Base-by-base conservation (phyloP, 306 rosid genomes). In the Fragaria ananassa region DNA sequence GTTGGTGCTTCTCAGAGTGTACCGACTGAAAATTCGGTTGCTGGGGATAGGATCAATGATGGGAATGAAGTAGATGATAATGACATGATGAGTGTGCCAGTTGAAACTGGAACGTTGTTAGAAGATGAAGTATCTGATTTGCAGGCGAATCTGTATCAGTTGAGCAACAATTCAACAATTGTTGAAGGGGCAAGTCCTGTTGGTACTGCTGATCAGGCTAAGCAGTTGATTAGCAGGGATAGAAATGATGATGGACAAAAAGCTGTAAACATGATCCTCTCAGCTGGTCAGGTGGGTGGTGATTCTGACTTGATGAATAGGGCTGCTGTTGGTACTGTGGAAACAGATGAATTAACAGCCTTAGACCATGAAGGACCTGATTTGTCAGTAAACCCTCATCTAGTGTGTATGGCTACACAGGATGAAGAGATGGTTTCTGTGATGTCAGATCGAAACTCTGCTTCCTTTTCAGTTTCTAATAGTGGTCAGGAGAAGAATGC, bases 401-500 rank as follows among this genome's bases (percentile, higher is more conserved):
- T 44, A 67, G 45, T 77, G 65, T 56, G 25, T 69, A 74, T 75
- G 39, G 67, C 80, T 56, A 67, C 88, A 50, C 71, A 14, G 29
- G 63, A 39, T 11, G 91, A 76, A 63, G 85, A 78, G 70, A 58
- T 18, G 74, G 66, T 54, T 83, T 54, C 74, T 46, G 37, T 21
- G 77, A 45, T 44, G 8, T 23, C 37, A n/a, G 61, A 73, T 34
- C 19, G 8, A 10, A 81, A 85, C 39, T 68, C 68, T 71, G 17
- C 44, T 14, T 29, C 79, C 49, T 23, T 54, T 65, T 78, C 66
- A 74, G 81, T 82, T 85, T 74, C 87, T 13, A 56, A 68, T 77
- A 79, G 76, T 78, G 82, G 79, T 73, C 51, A 71, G 72, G 58
- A 75, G 75, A 84, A 85, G 74, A 67, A 45, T 68, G 53, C 65